phyloP scores from a whole-genome alignment of 2,329 filamentous ascomycete species.

The Verticillium isaacii region DNA sequence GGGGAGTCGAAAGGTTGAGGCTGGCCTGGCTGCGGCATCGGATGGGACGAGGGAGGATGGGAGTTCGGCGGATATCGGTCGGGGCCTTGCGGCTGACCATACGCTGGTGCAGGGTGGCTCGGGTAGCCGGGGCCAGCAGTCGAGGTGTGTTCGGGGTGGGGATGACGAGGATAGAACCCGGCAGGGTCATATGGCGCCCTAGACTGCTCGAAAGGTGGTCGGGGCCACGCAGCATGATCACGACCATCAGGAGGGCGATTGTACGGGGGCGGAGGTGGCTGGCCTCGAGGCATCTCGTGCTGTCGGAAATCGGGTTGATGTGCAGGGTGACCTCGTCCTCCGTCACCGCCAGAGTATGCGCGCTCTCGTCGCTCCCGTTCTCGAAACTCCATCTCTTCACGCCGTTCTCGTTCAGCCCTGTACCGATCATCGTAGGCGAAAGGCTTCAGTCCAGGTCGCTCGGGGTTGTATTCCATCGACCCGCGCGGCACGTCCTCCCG shows the following conservation, averaged over 20 bases:
- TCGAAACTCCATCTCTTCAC: conserved; percentile 37
- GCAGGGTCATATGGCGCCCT: conserved; percentile 37
- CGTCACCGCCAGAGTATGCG: conserved; percentile 44
- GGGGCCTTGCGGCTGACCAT: conserved; percentile 22
- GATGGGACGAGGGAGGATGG: conserved; percentile 17
- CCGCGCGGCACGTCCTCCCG: conserved; percentile 39
- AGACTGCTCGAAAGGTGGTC: conserved; percentile 35
- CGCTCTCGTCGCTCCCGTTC: conserved; percentile 39
- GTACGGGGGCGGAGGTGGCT: conserved; percentile 35
- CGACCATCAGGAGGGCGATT: conserved; percentile 31
- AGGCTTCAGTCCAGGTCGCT: conserved; percentile 39
- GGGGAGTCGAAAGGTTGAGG: conserved; percentile 23
- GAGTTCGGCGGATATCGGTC: conserved; percentile 16
- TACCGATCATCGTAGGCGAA: conserved; percentile 50
- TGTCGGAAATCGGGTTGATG: conserved; percentile 42
- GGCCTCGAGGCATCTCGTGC: conserved; percentile 24
- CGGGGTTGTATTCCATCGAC: conserved; percentile 47
- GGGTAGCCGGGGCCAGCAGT: conserved; percentile 34
- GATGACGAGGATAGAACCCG: conserved; percentile 33
- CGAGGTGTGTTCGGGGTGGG: conserved; percentile 42
- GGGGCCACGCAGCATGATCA: conserved; percentile 16
- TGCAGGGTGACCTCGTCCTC: conserved; percentile 36
- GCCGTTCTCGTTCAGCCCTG: conserved; percentile 41
- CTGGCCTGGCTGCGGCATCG: background rate
- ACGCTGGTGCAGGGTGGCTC: conserved; percentile 27